Conservation (phyloP, 2,329 filamentous ascomycete species). For the Diaporthe sp. region DNA sequence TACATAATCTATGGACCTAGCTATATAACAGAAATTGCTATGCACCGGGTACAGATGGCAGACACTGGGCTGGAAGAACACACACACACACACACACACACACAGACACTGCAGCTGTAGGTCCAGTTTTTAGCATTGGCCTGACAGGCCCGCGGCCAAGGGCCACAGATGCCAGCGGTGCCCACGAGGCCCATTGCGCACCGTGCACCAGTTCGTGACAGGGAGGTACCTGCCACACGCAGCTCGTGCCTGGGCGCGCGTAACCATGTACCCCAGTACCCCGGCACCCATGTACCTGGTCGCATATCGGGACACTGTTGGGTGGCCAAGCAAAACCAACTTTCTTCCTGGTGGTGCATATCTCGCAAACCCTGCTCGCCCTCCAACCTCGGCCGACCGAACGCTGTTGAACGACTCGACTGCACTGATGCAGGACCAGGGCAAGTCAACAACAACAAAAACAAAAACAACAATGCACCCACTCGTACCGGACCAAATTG, state of each 20-base stretch:
- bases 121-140: conserved; percentile 20
- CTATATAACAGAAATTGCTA: too few relatives aligned
- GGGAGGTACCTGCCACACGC: neutral
- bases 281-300: neutral
- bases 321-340: too few relatives aligned
- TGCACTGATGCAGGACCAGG: neutral
- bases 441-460: neutral
- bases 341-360: too few relatives aligned
- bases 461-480: neutral
- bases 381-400: neutral
- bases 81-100: too few relatives aligned
- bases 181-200: conserved; percentile 4
- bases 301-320: neutral
- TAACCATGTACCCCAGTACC: neutral
- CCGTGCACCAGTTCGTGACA: neutral
- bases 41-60: neutral
- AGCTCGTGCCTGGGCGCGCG: neutral
- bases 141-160: neutral
- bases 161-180: conserved; percentile 6
- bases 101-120: neutral
- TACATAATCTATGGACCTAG: too few relatives aligned
- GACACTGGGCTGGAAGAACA: neutral
- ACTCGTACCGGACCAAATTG: neutral
- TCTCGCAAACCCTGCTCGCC: too few relatives aligned
- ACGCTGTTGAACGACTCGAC: neutral